These are phyloP conservation scores for Tolypocladium sp. DNA, from an alignment of 2,329 filamentous ascomycete species.

Conservation along the genomic window DNA sequence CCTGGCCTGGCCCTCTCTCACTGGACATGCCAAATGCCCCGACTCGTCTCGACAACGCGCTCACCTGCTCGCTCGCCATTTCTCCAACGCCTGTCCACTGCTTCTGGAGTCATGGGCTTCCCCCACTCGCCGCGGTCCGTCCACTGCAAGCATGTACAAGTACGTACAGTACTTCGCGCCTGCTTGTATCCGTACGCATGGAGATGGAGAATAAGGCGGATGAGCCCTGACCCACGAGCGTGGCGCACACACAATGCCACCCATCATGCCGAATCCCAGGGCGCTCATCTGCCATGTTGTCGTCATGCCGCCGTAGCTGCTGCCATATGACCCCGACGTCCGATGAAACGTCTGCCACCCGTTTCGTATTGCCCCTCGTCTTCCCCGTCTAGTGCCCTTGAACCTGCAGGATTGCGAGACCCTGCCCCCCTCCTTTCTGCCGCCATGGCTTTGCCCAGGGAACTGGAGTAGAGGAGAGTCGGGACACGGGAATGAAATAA, in stretches of 20 bases:
- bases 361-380: not conserved
- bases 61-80: not conserved
- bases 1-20: not conserved
- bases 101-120: not conserved
- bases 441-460: not conserved
- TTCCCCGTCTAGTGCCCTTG: not conserved
- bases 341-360: not conserved
- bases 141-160: not conserved
- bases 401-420: not conserved
- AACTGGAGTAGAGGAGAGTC: not conserved
- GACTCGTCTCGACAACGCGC: not conserved
- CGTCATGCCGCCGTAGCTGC: not conserved
- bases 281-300: not conserved
- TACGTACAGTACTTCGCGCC: not conserved
- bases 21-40: not conserved
- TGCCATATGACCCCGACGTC: not conserved
- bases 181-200: not conserved
- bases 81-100: not conserved
- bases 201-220: not conserved
- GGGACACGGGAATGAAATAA: not conserved
- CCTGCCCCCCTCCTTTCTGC: not conserved
- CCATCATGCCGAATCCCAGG: not conserved
- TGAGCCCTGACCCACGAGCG: not conserved
- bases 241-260: not conserved
- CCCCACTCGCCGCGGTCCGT: not conserved